phyloP scores from a whole-genome alignment of 2,329 filamentous ascomycete species.

The Tolypocladium amazonense region DNA sequence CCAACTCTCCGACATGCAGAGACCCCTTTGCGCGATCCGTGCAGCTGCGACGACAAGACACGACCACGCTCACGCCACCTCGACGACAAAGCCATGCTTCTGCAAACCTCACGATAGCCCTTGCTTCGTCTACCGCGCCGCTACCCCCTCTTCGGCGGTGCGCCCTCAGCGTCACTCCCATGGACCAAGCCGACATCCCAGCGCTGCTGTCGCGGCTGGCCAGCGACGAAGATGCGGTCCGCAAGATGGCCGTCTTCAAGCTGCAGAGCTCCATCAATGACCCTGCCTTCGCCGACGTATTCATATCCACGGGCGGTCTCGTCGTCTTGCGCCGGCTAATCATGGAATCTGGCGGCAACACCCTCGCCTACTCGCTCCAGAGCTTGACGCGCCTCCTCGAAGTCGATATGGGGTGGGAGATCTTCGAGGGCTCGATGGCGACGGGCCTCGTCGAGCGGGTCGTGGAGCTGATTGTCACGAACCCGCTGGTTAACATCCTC shows the following conservation, averaged over 20 bases:
- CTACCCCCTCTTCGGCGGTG: conserved; percentile 1
- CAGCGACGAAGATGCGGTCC: conserved; percentile 75
- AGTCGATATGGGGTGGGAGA: conserved; percentile 96
- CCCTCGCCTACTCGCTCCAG: conserved; percentile 87
- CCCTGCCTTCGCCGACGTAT: conserved; percentile 90
- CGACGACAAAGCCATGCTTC: not conserved
- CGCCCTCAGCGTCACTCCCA: conserved; percentile 14
- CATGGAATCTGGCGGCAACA: conserved; percentile 81
- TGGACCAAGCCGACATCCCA: conserved; percentile 60
- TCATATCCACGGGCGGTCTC: conserved; percentile 82
- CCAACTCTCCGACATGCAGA: not conserved
- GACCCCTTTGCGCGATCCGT: not conserved
- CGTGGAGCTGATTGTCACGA: conserved; percentile 86
- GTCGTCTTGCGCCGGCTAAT: conserved; percentile 72
- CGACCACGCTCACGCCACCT: not conserved
- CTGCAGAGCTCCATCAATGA: conserved; percentile 92
- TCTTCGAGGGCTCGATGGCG: conserved; percentile 53
- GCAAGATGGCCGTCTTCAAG: conserved; percentile 99
- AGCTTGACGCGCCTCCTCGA: conserved; percentile 81
- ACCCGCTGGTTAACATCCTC: conserved; percentile 94
- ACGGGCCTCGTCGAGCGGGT: conserved; percentile 64
- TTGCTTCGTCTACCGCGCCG: not conserved
- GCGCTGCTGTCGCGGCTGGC: conserved; percentile 52
- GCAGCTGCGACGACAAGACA: not conserved
- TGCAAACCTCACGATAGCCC: not conserved